Percentiles rank a stretch among this genome's conserved stretches.
phyloP scores from a whole-genome alignment of 805 yeast species.

The Hanseniaspora lachancei region DNA sequence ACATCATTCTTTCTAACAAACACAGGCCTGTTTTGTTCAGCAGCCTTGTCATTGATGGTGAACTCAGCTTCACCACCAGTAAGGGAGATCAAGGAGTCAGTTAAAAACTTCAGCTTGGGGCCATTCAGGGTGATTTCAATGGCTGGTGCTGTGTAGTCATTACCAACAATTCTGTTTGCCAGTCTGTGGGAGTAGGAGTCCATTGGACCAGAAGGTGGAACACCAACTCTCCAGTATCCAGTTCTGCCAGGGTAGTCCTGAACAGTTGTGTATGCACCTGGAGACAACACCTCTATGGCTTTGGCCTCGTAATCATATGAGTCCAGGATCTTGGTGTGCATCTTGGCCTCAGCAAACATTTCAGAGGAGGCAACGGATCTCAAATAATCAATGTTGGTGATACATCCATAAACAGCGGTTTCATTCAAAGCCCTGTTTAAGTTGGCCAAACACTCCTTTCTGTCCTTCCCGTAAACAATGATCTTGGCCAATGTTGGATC shows the following conservation, averaged over 20 bases:
- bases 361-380: slow-evolving; percentile 69
- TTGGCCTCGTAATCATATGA: slow-evolving; percentile 63
- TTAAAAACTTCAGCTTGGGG: slow-evolving; percentile 75
- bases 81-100: slow-evolving; percentile 60
- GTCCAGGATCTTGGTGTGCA: slow-evolving; percentile 80
- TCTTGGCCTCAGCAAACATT: slow-evolving; percentile 72
- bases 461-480: slow-evolving; percentile 82
- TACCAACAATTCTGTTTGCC: slow-evolving; percentile 86
- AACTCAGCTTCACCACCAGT: slow-evolving; percentile 76
- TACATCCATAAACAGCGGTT: slow-evolving; percentile 78
- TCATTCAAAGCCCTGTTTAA: slow-evolving; percentile 71
- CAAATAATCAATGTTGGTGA: slow-evolving; percentile 80
- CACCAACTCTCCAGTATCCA: slow-evolving; percentile 60
- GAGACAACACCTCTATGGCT: slow-evolving; percentile 72
- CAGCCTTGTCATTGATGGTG: slow-evolving; percentile 45
- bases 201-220: slow-evolving; percentile 98
- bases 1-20: slow-evolving; percentile 60
- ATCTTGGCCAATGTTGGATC: slow-evolving; percentile 95
- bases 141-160: slow-evolving; percentile 69
- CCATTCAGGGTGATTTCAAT: slow-evolving; percentile 81
- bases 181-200: slow-evolving; percentile 80
- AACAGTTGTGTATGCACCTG: slow-evolving; percentile 92
- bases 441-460: slow-evolving; percentile 69
- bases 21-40: slow-evolving; percentile 62
- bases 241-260: slow-evolving; percentile 91